These are phyloP conservation scores for Ascochyta pisi DNA, from an alignment of 2,329 filamentous ascomycete species.

Conservation along the genomic window DNA sequence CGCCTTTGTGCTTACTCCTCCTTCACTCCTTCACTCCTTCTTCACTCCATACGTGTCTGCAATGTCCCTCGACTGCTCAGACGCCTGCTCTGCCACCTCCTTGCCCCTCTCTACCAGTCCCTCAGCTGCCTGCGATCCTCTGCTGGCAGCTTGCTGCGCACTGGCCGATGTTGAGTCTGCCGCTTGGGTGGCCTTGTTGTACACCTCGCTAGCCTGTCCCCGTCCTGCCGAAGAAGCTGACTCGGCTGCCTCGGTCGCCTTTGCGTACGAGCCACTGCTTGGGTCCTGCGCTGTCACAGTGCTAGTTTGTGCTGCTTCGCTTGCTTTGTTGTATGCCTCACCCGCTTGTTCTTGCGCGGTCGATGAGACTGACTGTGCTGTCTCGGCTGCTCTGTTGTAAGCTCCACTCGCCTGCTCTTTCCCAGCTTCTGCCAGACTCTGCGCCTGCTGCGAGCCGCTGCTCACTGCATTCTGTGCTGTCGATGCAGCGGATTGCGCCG, in stretches of 20 bases:
- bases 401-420: conserved; percentile 23
- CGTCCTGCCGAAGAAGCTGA: conserved; percentile 27
- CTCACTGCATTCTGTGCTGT: conserved; percentile 21
- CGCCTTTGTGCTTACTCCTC: conserved; percentile 2
- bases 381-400: conserved; percentile 17
- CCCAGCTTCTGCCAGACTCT: conserved; percentile 17
- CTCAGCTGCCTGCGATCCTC: conserved; percentile 17
- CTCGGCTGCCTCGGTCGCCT: conserved; percentile 23
- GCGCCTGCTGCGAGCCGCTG: conserved; percentile 36
- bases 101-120: conserved; percentile 35
- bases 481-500: conserved; percentile 18
- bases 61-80: conserved; percentile 26
- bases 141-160: conserved; percentile 8
- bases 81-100: conserved; percentile 18
- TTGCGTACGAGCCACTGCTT: conserved; percentile 21
- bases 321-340: conserved; percentile 11
- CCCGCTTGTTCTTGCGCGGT: conserved; percentile 28
- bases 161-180: conserved; percentile 11
- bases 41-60: conserved; percentile 5
- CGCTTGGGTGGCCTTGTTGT: conserved; percentile 15
- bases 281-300: conserved; percentile 28
- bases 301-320: conserved; percentile 14
- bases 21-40: not conserved
- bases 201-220: conserved; percentile 22
- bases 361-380: conserved; percentile 21